These are phyloP conservation scores for Xanthoparmelia taractica DNA, from an alignment of 495 filamentous ascomycete genomes.

Conservation along the genomic window DNA sequence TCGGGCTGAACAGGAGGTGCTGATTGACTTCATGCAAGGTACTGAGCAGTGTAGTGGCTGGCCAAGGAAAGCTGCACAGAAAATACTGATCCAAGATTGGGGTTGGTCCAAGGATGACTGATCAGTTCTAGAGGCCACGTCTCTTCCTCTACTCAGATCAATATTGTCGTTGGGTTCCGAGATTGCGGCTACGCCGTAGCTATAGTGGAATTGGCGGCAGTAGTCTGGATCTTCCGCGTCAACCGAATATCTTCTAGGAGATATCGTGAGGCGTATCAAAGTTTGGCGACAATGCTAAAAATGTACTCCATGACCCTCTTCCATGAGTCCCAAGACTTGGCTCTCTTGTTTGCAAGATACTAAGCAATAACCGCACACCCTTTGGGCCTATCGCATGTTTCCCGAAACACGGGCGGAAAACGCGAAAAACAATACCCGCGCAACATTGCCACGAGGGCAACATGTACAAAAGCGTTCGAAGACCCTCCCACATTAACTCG, in stretches of 20 bases:
- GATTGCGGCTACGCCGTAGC: conserved; percentile 1
- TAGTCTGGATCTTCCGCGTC: background rate
- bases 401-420: conserved; percentile 1
- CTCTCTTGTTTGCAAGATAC: background rate
- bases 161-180: background rate
- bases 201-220: background rate
- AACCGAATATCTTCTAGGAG: background rate
- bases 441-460: background rate
- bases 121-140: background rate
- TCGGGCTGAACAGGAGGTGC: conserved; percentile 7
- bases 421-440: background rate
- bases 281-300: background rate
- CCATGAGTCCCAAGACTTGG: background rate
- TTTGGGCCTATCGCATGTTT: conserved; percentile 5
- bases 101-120: background rate
- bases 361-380: background rate
- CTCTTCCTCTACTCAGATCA: background rate
- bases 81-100: conserved; percentile 13
- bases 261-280: background rate
- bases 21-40: conserved; percentile 5
- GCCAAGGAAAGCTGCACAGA: conserved; percentile 8
- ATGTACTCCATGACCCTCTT: background rate
- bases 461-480: background rate
- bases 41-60: conserved; percentile 17
- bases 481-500: background rate